phyloP scores from a whole-genome alignment of 257 asterid genomes.

The Schizonepeta tenuifolia region DNA sequence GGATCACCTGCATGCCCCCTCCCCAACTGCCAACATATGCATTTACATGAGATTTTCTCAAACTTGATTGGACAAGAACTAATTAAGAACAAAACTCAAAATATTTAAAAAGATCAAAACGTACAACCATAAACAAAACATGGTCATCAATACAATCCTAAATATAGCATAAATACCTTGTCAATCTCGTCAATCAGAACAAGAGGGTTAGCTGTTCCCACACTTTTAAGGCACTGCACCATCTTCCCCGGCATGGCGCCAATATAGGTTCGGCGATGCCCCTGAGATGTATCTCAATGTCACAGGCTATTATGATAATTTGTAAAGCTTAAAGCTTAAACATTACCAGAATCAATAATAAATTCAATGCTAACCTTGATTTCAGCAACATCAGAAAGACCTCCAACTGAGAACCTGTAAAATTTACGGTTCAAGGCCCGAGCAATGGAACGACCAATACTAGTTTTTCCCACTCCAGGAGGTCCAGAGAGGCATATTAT shows the following conservation, averaged over 20 bases:
- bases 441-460: conserved; percentile 98
- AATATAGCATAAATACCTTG: conserved; percentile 60
- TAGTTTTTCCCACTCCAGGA: conserved; percentile 99
- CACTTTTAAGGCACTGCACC: conserved; percentile 96
- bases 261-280: conserved; percentile 98
- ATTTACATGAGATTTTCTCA: conserved; percentile 32
- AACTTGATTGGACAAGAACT: conserved; percentile 20
- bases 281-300: conserved; percentile 53
- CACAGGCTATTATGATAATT: conserved; percentile 24
- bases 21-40: conserved; percentile 77
- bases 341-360: conserved; percentile 7
- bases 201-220: conserved; percentile 97
- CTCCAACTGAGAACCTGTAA: conserved; percentile 98
- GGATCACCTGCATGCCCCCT: conserved; percentile 99
- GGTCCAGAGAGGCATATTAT: conserved; percentile 98
- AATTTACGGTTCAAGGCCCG: conserved; percentile 98
- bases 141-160: conserved; percentile 14
- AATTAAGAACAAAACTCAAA: conserved; percentile 12
- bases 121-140: conserved; percentile 13
- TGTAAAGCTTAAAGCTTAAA: not conserved
- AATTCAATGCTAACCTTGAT: conserved; percentile 65
- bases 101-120: not conserved
- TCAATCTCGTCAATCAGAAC: conserved; percentile 99
- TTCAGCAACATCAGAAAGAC: conserved; percentile 99
- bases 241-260: conserved; percentile 99